Percentiles rank a stretch among this genome's conserved stretches.
These are phyloP conservation scores for Dicorynia guianensis DNA, from an alignment of 306 rosid species.

Conservation along the genomic window DNA sequence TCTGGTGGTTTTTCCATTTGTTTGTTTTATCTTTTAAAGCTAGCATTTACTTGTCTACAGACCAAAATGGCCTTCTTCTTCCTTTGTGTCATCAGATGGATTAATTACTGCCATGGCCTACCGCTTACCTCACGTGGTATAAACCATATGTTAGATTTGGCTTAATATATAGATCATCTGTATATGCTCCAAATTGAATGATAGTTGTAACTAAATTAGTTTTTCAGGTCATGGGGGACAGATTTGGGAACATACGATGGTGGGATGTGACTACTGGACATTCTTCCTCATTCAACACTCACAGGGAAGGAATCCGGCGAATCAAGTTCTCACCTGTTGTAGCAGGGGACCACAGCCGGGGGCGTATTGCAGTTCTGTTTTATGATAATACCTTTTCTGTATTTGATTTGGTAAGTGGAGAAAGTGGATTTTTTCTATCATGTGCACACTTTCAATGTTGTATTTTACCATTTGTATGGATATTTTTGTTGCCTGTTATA, in stretches of 20 bases:
- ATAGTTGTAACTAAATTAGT: slow-evolving; percentile 50
- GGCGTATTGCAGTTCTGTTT: slow-evolving; percentile 94
- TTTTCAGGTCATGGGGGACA: slow-evolving; percentile 98
- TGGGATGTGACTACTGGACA: slow-evolving; percentile 97
- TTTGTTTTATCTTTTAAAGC: slow-evolving; percentile 48
- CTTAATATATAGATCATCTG: slow-evolving; percentile 25
- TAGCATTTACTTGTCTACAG: slow-evolving; percentile 54
- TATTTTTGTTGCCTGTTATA: slow-evolving; percentile 22
- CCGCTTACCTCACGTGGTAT: slow-evolving; percentile 97
- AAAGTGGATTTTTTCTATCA: slow-evolving; percentile 30
- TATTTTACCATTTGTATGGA: slow-evolving; percentile 26
- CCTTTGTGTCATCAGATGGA: slow-evolving; percentile 90
- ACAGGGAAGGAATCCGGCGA: slow-evolving; percentile 91
- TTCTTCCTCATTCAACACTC: slow-evolving; percentile 95
- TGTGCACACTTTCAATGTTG: slow-evolving; percentile 10
- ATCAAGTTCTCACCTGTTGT: slow-evolving; percentile 92
- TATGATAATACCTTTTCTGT: slow-evolving; percentile 93
- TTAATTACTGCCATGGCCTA: slow-evolving; percentile 97
- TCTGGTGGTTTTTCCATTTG: slow-evolving; percentile 22
- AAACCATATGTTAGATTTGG: slow-evolving; percentile 36
- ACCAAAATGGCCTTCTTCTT: slow-evolving; percentile 98
- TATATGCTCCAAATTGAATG: slow-evolving; percentile 42
- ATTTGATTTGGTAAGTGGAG: slow-evolving; percentile 85
- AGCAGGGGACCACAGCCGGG: slow-evolving; percentile 87
- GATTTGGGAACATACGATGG: slow-evolving; percentile 92